phyloP scores from a whole-genome alignment of 306 rosid species.

The Cercis canadensis region DNA sequence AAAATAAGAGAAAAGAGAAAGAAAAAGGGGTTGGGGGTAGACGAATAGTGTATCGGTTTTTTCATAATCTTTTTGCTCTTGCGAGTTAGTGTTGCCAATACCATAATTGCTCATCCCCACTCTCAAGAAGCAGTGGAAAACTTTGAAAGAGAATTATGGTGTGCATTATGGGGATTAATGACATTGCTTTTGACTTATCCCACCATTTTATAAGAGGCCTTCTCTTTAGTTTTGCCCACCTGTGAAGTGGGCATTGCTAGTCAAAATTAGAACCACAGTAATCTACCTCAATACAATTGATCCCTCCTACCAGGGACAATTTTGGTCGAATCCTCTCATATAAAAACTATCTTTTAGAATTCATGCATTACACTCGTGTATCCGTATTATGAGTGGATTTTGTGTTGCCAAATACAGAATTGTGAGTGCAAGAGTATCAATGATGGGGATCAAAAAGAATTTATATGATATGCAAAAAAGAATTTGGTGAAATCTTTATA shows the following conservation, averaged over 20 bases:
- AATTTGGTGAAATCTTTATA: background rate
- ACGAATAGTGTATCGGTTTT: background rate
- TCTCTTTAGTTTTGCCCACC: conserved; percentile 4
- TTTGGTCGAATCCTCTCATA: background rate
- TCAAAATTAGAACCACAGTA: too few species aligned
- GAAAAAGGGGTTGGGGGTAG: background rate
- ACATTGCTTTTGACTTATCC: conserved; percentile 45
- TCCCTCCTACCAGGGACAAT: too few species aligned
- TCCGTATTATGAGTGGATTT: too few species aligned
- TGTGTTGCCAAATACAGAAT: too few species aligned
- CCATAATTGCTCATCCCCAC: conserved; percentile 37
- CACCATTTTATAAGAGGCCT: conserved; percentile 26
- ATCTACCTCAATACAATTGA: too few species aligned
- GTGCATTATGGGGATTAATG: conserved; percentile 37
- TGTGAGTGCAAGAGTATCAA: too few species aligned
- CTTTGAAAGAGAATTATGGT: conserved; percentile 26
- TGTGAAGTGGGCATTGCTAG: too few species aligned
- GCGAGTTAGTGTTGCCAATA: conserved; percentile 30
- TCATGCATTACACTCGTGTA: too few species aligned
- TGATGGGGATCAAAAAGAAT: too few species aligned
- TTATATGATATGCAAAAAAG: too few species aligned
- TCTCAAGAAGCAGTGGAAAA: conserved; percentile 22
- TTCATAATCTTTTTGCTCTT: conserved; percentile 11
- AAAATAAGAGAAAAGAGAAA: background rate
- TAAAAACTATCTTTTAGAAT: background rate